Percentiles rank a stretch among this genome's conserved stretches.
phyloP scores from a whole-genome alignment of 495 filamentous ascomycete species.

The Filosporella fistucella region DNA sequence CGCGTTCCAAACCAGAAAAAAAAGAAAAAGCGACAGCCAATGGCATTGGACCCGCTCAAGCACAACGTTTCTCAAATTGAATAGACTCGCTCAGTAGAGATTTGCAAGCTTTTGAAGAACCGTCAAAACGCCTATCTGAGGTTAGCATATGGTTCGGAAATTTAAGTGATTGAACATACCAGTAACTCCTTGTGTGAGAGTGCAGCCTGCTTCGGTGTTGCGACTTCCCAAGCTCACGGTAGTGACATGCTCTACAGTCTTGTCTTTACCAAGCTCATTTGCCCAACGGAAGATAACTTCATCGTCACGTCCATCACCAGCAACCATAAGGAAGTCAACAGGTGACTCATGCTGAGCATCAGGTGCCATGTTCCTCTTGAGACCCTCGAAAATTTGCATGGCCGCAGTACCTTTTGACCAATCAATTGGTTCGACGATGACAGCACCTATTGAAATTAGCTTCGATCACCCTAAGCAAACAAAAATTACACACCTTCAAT shows the following conservation, averaged over 20 bases:
- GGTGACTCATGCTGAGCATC: conserved; percentile 40
- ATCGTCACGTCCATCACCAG: conserved; percentile 86
- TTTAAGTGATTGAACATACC: conserved; percentile 45
- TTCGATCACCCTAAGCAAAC: neutral
- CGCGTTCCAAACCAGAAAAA: too few species aligned
- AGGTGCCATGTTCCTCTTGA: conserved; percentile 35
- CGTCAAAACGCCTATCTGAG: conserved; percentile 30
- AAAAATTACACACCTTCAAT: conserved; percentile 45
- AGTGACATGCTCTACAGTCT: conserved; percentile 59
- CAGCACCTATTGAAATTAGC: conserved; percentile 36
- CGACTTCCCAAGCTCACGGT: conserved; percentile 80
- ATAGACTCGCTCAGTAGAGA: conserved; percentile 4
- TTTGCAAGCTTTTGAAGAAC: conserved; percentile 34
- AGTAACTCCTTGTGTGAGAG: conserved; percentile 84
- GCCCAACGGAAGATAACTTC: conserved; percentile 93
- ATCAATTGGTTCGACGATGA: conserved; percentile 74
- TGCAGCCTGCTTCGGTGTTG: conserved; percentile 82
- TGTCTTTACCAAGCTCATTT: conserved; percentile 55
- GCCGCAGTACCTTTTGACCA: conserved; percentile 85
- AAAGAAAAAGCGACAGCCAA: too few species aligned
- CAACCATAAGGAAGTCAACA: conserved; percentile 76
- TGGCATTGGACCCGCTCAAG: too few species aligned
- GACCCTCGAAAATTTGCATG: conserved; percentile 58
- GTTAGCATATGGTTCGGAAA: conserved; percentile 11
- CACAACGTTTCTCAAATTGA: too few species aligned